A percentile compares a stretch with the other conserved stretches of the same genome.
Conservation (phyloP, 495 filamentous ascomycete species). For the Amniculicola lignicola region DNA sequence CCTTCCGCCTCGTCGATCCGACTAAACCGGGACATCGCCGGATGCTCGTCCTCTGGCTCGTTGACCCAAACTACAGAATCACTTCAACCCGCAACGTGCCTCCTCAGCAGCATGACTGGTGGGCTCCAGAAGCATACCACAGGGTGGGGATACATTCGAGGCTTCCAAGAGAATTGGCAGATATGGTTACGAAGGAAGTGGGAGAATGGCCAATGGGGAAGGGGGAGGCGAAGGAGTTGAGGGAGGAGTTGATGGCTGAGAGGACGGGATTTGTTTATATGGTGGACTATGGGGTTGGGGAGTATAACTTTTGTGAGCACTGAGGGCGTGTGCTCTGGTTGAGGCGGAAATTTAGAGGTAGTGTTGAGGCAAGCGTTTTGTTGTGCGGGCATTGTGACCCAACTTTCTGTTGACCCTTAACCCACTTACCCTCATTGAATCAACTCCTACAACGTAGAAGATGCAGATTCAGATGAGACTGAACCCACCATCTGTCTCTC, state of each 20-base stretch:
- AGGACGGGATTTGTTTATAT: not conserved
- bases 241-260: conserved; percentile 3
- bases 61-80: conserved; percentile 32
- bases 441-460: too few relatives aligned
- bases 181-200: not conserved
- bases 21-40: conserved; percentile 32
- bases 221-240: conserved; percentile 6
- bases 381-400: too few relatives aligned
- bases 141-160: not conserved
- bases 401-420: too few relatives aligned
- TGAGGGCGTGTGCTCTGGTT: too few relatives aligned
- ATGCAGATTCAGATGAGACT: too few relatives aligned
- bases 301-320: conserved; percentile 30
- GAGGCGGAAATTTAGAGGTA: too few relatives aligned
- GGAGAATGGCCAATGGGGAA: conserved; percentile 1
- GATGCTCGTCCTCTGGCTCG: conserved; percentile 34
- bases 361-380: too few relatives aligned
- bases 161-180: not conserved
- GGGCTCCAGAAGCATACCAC: conserved; percentile 8
- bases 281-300: not conserved
- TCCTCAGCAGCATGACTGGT: conserved; percentile 33
- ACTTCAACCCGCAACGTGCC: conserved; percentile 17
- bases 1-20: conserved; percentile 32
- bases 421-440: too few relatives aligned
- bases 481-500: too few relatives aligned